Evolutionary conservation across 306 rosid genomes (phyloP).

Genomic region (Trichosanthes cucumerina): DNA sequence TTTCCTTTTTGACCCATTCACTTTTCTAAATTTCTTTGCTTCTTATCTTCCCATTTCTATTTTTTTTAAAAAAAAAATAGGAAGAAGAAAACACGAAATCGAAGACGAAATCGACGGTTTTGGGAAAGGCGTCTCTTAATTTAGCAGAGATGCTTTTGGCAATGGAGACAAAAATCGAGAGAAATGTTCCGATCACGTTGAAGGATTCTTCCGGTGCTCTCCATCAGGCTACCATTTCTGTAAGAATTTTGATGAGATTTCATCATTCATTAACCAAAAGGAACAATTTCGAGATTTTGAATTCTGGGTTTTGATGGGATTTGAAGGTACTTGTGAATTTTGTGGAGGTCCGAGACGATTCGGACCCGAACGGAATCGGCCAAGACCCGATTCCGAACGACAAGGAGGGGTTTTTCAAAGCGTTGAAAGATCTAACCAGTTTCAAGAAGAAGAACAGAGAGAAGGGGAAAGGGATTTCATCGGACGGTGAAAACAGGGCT

Average conservation of each 20-base stretch:
- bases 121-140: conserved; percentile 39
- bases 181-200: conserved; percentile 39
- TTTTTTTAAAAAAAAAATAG: too few species aligned
- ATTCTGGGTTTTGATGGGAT: background rate
- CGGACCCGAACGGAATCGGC: conserved; percentile 9
- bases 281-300: background rate
- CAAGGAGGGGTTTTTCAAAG: conserved; percentile 12
- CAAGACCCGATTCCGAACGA: conserved; percentile 17
- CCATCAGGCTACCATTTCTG: conserved; percentile 49
- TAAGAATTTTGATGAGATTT: conserved; percentile 9
- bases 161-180: conserved; percentile 23
- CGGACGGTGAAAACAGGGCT: conserved; percentile 10
- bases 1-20: background rate
- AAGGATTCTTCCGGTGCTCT: conserved; percentile 32
- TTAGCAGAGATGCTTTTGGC: conserved; percentile 27
- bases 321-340: conserved; percentile 38
- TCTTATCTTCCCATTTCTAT: background rate
- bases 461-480: conserved; percentile 13
- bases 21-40: background rate
- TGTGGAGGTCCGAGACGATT: conserved; percentile 22
- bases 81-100: conserved; percentile 24
- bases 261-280: background rate
- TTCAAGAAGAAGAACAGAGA: conserved; percentile 21
- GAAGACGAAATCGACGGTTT: conserved; percentile 18
- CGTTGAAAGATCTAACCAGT: conserved; percentile 23